Conservation (phyloP, 495 filamentous ascomycete genomes). For the Oidiodendron maius region DNA sequence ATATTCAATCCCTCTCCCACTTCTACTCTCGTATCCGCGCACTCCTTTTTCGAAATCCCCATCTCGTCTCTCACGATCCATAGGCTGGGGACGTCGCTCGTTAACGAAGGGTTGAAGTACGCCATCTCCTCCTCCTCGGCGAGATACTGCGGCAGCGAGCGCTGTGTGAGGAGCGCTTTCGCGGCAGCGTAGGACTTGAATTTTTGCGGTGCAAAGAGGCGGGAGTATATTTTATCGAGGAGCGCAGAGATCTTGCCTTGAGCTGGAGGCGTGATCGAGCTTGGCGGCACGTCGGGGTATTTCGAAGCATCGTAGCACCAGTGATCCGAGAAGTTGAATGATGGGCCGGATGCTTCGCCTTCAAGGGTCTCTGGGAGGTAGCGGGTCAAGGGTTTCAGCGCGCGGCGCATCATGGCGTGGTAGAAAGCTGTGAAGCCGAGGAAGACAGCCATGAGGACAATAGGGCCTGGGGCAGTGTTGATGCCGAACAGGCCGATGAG, state of each 20-base stretch:
- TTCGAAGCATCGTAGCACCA: constrained; percentile 23
- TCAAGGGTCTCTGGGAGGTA: constrained; percentile 62
- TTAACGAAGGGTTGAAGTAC: constrained; percentile 72
- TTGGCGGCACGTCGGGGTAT: constrained; percentile 17
- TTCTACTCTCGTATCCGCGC: constrained; percentile 59
- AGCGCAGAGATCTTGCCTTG: constrained; percentile 22
- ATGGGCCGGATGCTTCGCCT: constrained; percentile 49
- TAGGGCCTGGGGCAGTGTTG: constrained; percentile 63
- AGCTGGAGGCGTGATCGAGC: constrained; percentile 23
- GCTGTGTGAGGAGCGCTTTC: constrained; percentile 60
- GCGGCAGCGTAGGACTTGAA: constrained; percentile 65
- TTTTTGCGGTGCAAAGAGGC: constrained; percentile 71
- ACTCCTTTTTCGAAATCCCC: constrained; percentile 73
- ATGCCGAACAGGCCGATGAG: constrained; percentile 88
- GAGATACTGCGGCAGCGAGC: constrained; percentile 40
- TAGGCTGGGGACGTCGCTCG: constrained; percentile 55
- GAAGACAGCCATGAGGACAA: constrained; percentile 78
- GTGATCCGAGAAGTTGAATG: constrained; percentile 31
- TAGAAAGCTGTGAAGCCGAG: constrained; percentile 74
- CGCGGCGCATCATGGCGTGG: constrained; percentile 71
- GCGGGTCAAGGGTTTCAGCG: constrained; percentile 69
- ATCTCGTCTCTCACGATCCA: constrained; percentile 79
- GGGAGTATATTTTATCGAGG: constrained; percentile 44
- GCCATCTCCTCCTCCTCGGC: constrained; percentile 58
- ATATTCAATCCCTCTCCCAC: constrained; percentile 55